These are phyloP conservation scores for Capsella rubella DNA, from an alignment of 441 rosid species.

Conservation along the genomic window DNA sequence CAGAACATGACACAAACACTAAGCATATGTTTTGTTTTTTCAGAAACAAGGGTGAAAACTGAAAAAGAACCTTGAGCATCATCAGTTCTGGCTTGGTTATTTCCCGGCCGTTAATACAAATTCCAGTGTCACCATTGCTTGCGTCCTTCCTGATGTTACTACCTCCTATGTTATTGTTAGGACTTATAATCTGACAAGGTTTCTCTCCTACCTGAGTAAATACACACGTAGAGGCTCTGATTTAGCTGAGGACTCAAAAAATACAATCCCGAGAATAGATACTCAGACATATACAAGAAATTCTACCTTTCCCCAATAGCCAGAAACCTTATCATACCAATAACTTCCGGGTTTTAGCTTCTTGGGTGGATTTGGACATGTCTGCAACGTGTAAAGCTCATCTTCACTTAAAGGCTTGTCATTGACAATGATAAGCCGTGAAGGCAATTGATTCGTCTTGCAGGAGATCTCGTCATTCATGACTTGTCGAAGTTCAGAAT, in stretches of 20 bases:
- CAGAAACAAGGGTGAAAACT: background rate
- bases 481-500: conserved; percentile 50
- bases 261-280: background rate
- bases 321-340: conserved; percentile 70
- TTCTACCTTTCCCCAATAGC: conserved; percentile 77
- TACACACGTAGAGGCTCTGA: conserved; percentile 33
- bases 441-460: conserved; percentile 60
- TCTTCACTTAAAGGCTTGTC: conserved; percentile 46
- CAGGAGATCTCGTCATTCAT: conserved; percentile 59
- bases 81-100: conserved; percentile 56
- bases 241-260: conserved; percentile 12
- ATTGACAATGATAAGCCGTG: conserved; percentile 58
- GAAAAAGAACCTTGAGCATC: conserved; percentile 59
- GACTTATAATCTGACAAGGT: conserved; percentile 65
- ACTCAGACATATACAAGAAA: conserved; percentile 14
- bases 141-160: conserved; percentile 41
- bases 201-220: conserved; percentile 58
- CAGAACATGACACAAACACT: conserved; percentile 18
- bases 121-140: conserved; percentile 65
- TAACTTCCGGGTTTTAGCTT: conserved; percentile 62
- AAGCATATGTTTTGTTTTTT: background rate
- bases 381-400: conserved; percentile 53
- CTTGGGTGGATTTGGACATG: conserved; percentile 63
- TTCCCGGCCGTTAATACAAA: conserved; percentile 57
- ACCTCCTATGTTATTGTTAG: conserved; percentile 51